These are phyloP conservation scores for Lichtheimia ramosa DNA, from an alignment of 371 early-diverging fungal species.

Conservation along the genomic window DNA sequence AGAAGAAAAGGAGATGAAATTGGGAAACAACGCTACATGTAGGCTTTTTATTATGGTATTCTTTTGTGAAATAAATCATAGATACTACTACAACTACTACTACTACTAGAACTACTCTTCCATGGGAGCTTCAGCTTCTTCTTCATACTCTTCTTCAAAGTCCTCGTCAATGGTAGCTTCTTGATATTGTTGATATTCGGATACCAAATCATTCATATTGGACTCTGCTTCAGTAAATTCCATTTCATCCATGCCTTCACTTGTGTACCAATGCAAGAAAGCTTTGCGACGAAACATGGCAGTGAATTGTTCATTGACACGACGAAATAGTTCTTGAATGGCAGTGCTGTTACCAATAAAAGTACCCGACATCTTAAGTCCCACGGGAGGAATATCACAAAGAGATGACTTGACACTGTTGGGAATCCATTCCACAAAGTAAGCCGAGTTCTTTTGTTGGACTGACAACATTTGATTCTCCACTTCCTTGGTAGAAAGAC, in stretches of 20 bases:
- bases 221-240: slow-evolving; percentile 92
- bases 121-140: slow-evolving; percentile 29
- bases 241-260: slow-evolving; percentile 97
- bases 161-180: slow-evolving; percentile 80
- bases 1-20: too few relatives aligned
- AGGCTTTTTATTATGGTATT: too few relatives aligned
- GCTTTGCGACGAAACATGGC: slow-evolving; percentile 96
- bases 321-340: slow-evolving; percentile 97
- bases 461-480: slow-evolving; percentile 98
- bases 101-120: slow-evolving; percentile 18
- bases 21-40: too few relatives aligned
- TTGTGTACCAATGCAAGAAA: slow-evolving; percentile 98
- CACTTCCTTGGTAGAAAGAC: slow-evolving; percentile 97
- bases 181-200: slow-evolving; percentile 98
- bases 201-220: slow-evolving; percentile 95
- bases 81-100: too few relatives aligned
- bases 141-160: slow-evolving; percentile 37
- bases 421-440: slow-evolving; percentile 99
- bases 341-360: slow-evolving; percentile 99
- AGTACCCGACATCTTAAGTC: slow-evolving; percentile 96
- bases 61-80: too few relatives aligned
- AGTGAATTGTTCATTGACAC: slow-evolving; percentile 84
- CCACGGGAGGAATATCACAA: slow-evolving; percentile 97
- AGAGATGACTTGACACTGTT: slow-evolving; percentile 99
- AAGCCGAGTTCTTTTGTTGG: slow-evolving; percentile 93